phyloP scores from a whole-genome alignment of 805 yeast species.

The Starmerella apis region DNA sequence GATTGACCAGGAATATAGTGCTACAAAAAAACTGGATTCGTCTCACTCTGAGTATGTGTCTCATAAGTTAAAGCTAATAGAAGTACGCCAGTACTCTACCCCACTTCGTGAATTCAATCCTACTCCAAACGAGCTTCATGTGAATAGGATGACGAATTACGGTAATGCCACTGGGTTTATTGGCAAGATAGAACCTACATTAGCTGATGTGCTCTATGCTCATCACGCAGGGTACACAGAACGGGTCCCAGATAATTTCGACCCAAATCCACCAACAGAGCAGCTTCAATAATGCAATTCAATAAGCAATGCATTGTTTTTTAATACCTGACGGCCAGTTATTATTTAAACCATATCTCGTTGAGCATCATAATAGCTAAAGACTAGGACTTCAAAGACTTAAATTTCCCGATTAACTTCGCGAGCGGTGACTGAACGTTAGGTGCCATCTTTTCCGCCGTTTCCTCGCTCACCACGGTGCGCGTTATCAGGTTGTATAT shows the following conservation, averaged over 20 bases:
- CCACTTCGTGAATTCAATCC: not conserved
- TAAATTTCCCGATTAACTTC: not conserved
- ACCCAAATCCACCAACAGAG: not conserved
- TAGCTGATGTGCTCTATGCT: not conserved
- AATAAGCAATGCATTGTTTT: too few species aligned
- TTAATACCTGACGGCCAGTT: too few species aligned
- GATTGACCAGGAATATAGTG: not conserved
- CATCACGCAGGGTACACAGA: slow-evolving; percentile 12
- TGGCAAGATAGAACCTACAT: not conserved
- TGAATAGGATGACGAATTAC: too few species aligned
- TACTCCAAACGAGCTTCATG: not conserved
- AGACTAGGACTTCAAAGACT: not conserved
- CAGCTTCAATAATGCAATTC: too few species aligned
- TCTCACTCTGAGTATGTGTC: not conserved
- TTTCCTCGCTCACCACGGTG: slow-evolving; percentile 31
- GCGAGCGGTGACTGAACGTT: not conserved
- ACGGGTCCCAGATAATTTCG: not conserved
- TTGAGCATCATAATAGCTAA: not conserved
- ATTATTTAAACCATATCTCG: not conserved
- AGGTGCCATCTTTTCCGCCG: not conserved
- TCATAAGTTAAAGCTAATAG: not conserved
- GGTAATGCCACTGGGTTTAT: not conserved
- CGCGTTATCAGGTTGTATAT: slow-evolving; percentile 54
- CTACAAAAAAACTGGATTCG: not conserved
- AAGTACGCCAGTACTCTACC: not conserved